These are phyloP conservation scores for Colletotrichum endophyticum DNA, from an alignment of 2,329 filamentous ascomycete species.

Conservation along the genomic window DNA sequence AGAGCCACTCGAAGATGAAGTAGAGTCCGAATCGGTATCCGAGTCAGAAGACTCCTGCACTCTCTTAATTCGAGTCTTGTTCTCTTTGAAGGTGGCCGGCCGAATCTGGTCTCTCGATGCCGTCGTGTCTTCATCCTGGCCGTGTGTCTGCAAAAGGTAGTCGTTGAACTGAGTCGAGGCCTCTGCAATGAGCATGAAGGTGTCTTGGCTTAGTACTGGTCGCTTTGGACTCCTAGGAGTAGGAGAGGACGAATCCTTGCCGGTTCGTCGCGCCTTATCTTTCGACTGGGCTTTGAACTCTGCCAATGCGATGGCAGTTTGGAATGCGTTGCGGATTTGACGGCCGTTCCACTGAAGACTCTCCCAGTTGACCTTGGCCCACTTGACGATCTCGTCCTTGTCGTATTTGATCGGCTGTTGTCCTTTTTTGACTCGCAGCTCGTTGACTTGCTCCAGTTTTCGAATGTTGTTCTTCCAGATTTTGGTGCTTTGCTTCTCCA, in stretches of 20 bases:
- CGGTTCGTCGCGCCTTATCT: background rate
- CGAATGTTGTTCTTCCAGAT: constrained; percentile 18
- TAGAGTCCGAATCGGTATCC: background rate
- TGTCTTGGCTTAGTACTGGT: background rate
- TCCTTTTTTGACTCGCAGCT: background rate
- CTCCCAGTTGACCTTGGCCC: background rate
- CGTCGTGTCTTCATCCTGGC: background rate
- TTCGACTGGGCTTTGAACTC: constrained; percentile 39
- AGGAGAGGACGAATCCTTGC: background rate
- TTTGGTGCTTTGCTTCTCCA: constrained; percentile 8
- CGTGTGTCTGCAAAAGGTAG: background rate
- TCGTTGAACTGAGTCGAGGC: background rate
- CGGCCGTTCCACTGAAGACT: constrained; percentile 42
- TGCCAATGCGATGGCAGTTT: constrained; percentile 48
- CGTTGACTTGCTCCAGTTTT: background rate
- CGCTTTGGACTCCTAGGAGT: background rate
- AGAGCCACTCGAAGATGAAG: too few species aligned
- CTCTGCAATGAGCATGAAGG: background rate
- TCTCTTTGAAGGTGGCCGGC: background rate
- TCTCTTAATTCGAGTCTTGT: background rate
- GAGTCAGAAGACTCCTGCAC: background rate
- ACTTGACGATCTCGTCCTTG: background rate
- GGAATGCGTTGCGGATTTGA: constrained; percentile 48
- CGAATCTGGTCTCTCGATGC: background rate
- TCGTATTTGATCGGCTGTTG: background rate